phyloP scores from a whole-genome alignment of 2,329 filamentous ascomycete genomes.

The Ophiostoma ips region DNA sequence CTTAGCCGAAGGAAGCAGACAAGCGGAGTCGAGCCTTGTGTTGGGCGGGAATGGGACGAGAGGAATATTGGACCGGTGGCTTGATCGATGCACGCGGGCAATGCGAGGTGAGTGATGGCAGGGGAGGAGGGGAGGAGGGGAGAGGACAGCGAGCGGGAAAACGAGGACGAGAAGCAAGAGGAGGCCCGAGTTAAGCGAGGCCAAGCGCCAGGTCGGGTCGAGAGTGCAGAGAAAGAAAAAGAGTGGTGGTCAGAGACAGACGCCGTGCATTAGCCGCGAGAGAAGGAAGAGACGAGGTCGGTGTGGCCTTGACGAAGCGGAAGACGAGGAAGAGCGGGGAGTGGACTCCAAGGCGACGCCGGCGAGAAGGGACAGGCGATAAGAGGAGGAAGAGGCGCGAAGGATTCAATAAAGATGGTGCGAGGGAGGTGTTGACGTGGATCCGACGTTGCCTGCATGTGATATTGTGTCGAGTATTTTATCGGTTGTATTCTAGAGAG shows the following conservation, averaged over 20 bases:
- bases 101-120: background rate
- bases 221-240: background rate
- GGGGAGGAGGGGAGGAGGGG: background rate
- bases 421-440: too few relatives aligned
- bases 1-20: background rate
- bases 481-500: too few relatives aligned
- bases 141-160: background rate
- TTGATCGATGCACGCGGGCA: too few relatives aligned
- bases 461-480: background rate
- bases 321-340: slow-evolving; percentile 1
- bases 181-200: background rate
- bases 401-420: slow-evolving; percentile 4
- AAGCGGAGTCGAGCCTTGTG: background rate
- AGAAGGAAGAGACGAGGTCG: background rate
- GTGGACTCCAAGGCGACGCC: background rate
- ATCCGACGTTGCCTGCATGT: too few relatives aligned
- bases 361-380: background rate
- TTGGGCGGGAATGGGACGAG: background rate
- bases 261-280: background rate
- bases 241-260: background rate
- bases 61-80: too few relatives aligned
- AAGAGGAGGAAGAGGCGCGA: slow-evolving; percentile 8
- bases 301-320: background rate
- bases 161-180: background rate
- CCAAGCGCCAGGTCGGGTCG: background rate